These are phyloP conservation scores for Elsinoe ampelina DNA, from an alignment of 2,329 filamentous ascomycete species.

Conservation along the genomic window DNA sequence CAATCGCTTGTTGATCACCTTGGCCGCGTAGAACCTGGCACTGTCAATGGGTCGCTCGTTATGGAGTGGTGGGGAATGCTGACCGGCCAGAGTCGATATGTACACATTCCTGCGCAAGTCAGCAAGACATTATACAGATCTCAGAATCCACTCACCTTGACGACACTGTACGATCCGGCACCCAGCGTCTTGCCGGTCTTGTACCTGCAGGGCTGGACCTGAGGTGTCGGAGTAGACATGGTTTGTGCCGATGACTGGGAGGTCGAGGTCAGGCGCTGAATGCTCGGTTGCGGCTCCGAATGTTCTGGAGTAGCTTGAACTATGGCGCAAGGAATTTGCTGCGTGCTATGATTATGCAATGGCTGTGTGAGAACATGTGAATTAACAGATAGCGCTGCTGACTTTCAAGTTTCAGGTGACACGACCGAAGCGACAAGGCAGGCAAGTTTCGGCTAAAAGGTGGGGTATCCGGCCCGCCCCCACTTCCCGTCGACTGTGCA, in stretches of 20 bases:
- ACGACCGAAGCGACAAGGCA: background rate
- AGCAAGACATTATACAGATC: background rate
- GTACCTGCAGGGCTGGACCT: constrained; percentile 92
- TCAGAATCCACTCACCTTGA: constrained; percentile 46
- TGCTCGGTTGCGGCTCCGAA: background rate
- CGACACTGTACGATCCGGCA: constrained; percentile 93
- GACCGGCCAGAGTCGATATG: constrained; percentile 86
- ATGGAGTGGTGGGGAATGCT: background rate
- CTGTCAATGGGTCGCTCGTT: background rate
- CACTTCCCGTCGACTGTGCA: background rate
- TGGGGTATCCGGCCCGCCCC: background rate
- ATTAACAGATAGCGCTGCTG: background rate
- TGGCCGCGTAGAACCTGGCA: constrained; percentile 77
- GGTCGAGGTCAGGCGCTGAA: background rate
- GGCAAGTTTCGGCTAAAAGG: background rate
- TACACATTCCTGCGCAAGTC: constrained; percentile 60
- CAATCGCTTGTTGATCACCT: constrained; percentile 97
- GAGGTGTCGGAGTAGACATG: constrained; percentile 27
- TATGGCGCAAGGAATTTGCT: background rate
- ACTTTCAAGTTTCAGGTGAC: background rate
- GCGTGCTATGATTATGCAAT: background rate
- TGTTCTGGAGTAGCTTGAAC: background rate
- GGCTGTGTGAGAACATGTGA: background rate
- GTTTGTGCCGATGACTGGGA: background rate
- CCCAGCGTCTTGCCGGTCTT: constrained; percentile 98